Conservation (phyloP, 2,329 filamentous ascomycete species). For the Exophiala lecanii-corni region DNA sequence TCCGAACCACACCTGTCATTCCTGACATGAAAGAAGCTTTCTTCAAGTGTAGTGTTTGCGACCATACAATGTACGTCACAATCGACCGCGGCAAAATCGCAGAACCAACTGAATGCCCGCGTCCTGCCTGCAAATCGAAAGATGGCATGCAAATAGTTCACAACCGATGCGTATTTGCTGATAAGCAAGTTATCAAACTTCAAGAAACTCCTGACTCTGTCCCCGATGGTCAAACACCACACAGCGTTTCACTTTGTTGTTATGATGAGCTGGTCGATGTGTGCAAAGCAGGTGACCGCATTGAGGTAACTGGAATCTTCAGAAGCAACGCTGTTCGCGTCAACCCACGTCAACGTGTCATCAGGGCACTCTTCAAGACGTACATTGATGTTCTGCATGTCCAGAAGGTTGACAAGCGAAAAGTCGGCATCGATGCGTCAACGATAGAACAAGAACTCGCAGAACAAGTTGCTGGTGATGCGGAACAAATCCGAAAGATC, state of each 20-base stretch:
- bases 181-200: slow-evolving; percentile 98
- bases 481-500: slow-evolving; percentile 80
- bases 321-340: slow-evolving; percentile 88
- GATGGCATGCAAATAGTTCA: slow-evolving; percentile 99
- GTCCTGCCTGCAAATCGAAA: slow-evolving; percentile 71
- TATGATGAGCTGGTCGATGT: slow-evolving; percentile 97
- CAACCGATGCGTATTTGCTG: slow-evolving; percentile 89
- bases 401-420: slow-evolving; percentile 92
- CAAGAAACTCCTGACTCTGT: slow-evolving; percentile 96
- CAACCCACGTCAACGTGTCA: slow-evolving; percentile 84
- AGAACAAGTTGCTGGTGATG: slow-evolving; percentile 63
- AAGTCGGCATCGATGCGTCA: slow-evolving; percentile 83
- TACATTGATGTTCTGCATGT: slow-evolving; percentile 94
- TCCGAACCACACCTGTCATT: slow-evolving; percentile 91
- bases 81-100: slow-evolving; percentile 95
- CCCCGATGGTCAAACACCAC: slow-evolving; percentile 91
- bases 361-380: slow-evolving; percentile 97
- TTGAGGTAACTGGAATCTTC: slow-evolving; percentile 96
- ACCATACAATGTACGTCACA: slow-evolving; percentile 82
- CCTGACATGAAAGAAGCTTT: slow-evolving; percentile 99
- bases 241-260: slow-evolving; percentile 91
- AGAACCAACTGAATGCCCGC: slow-evolving; percentile 85
- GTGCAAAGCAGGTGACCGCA: slow-evolving; percentile 94
- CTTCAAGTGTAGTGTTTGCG: slow-evolving; percentile 91
- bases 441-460: slow-evolving; percentile 82